These are phyloP conservation scores for Kwoniella sp. DNA, from an alignment of 768 basidiomycete genomes.

Conservation along the genomic window DNA sequence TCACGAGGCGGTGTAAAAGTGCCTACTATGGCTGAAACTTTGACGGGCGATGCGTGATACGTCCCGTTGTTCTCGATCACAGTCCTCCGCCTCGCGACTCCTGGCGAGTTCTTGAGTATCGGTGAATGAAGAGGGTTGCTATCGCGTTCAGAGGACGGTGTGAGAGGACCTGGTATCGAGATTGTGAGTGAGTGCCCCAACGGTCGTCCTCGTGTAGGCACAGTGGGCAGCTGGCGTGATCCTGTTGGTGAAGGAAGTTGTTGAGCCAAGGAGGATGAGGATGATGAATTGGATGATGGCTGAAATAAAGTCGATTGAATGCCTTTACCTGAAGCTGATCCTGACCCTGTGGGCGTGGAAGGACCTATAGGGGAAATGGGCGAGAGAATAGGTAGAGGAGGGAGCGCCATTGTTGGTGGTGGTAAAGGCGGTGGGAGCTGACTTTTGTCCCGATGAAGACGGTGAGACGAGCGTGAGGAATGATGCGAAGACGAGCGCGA, in stretches of 20 bases:
- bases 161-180: conserved; percentile 26
- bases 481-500: conserved; percentile 14
- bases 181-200: conserved; percentile 37
- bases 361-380: conserved; percentile 35
- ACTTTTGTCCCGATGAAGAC: conserved; percentile 8
- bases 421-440: conserved; percentile 29
- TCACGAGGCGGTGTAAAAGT: conserved; percentile 16
- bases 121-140: conserved; percentile 20
- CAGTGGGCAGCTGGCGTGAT: conserved; percentile 17
- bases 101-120: conserved; percentile 30
- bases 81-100: conserved; percentile 33
- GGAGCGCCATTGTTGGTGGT: conserved; percentile 32
- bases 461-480: conserved; percentile 18
- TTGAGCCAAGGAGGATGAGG: conserved; percentile 15
- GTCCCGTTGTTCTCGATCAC: conserved; percentile 25
- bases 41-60: conserved; percentile 19
- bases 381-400: conserved; percentile 34
- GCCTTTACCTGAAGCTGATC: conserved; percentile 10
- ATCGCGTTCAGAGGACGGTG: conserved; percentile 14
- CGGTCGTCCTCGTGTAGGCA: conserved; percentile 9
- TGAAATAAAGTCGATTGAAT: conserved; percentile 14
- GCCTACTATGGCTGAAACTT: conserved; percentile 8
- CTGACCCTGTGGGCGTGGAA: conserved; percentile 6
- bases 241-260: conserved; percentile 2
- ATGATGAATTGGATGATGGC: conserved; percentile 14